Evolutionary conservation across 371 early-diverging fungal species (phyloP).

Genomic region (Lichtheimia ramosa): DNA sequence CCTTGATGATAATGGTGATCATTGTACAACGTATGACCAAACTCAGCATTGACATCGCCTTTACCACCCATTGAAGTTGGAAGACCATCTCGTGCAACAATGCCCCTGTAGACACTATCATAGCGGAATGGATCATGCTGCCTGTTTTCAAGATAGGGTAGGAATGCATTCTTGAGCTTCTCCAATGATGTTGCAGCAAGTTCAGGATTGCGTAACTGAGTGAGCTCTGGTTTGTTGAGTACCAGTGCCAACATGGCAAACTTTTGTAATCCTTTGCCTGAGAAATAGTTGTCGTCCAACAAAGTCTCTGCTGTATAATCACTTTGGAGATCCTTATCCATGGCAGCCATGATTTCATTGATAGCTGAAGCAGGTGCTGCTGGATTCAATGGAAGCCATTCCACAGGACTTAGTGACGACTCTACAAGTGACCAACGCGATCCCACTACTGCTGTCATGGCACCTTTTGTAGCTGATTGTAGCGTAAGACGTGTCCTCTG

Average conservation of each 20-base stretch:
- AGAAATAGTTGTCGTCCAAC: constrained; percentile 66
- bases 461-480: constrained; percentile 63
- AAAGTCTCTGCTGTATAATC: constrained; percentile 43
- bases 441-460: constrained; percentile 64
- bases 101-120: constrained; percentile 67
- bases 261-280: constrained; percentile 73
- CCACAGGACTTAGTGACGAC: constrained; percentile 25
- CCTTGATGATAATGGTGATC: constrained; percentile 88
- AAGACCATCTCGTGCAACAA: constrained; percentile 55
- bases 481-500: constrained; percentile 22
- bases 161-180: constrained; percentile 47
- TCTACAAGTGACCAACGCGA: constrained; percentile 60
- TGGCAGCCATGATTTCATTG: constrained; percentile 33
- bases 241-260: constrained; percentile 66
- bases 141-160: constrained; percentile 58
- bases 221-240: constrained; percentile 43
- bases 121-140: constrained; percentile 62
- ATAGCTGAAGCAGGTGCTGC: constrained; percentile 31
- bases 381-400: constrained; percentile 38
- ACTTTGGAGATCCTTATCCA: constrained; percentile 40
- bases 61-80: constrained; percentile 42
- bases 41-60: constrained; percentile 37
- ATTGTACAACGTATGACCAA: constrained; percentile 55
- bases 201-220: constrained; percentile 41
- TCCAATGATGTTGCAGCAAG: constrained; percentile 36